A percentile compares a stretch with the other conserved stretches of the same genome.
Conservation (phyloP, 192 early-diverging fungal species). For the Piromyces finnis region DNA sequence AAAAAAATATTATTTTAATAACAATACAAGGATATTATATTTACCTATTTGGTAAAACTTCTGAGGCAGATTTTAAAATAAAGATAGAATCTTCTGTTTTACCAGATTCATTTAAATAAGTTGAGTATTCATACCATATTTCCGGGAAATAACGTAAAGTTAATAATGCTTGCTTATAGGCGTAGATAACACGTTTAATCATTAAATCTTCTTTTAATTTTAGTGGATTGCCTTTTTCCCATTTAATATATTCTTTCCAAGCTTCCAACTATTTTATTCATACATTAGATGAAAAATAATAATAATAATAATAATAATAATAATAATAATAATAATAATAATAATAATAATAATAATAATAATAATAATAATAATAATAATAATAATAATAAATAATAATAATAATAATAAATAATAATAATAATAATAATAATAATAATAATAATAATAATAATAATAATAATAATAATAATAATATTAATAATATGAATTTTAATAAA, state of each 20-base stretch:
- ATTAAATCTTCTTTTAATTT: slow-evolving; percentile 28
- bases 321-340: too few species aligned
- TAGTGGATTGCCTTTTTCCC: slow-evolving; percentile 81
- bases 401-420: slow-evolving; percentile 1
- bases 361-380: not conserved
- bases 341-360: too few species aligned
- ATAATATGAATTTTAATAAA: slow-evolving; percentile 21
- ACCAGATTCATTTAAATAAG: slow-evolving; percentile 31
- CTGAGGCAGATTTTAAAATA: slow-evolving; percentile 44
- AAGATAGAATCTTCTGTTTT: slow-evolving; percentile 39
- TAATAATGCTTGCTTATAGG: slow-evolving; percentile 72
- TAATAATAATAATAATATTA: not conserved
- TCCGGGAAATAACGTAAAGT: slow-evolving; percentile 74
- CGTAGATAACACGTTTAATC: slow-evolving; percentile 51
- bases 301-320: too few species aligned
- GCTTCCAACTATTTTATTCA: slow-evolving; percentile 28
- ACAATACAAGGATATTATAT: too few species aligned
- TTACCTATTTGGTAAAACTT: slow-evolving; percentile 52
- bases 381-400: not conserved
- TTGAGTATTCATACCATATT: slow-evolving; percentile 62
- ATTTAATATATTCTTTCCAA: slow-evolving; percentile 78
- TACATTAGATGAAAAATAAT: too few species aligned
- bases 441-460: not conserved
- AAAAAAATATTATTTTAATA: too few species aligned
- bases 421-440: not conserved